A percentile compares a stretch with the other conserved stretches of the same genome.
Evolutionary conservation across 768 basidiomycete species (phyloP).

Genomic region (Xerocomellus amylosporus): DNA sequence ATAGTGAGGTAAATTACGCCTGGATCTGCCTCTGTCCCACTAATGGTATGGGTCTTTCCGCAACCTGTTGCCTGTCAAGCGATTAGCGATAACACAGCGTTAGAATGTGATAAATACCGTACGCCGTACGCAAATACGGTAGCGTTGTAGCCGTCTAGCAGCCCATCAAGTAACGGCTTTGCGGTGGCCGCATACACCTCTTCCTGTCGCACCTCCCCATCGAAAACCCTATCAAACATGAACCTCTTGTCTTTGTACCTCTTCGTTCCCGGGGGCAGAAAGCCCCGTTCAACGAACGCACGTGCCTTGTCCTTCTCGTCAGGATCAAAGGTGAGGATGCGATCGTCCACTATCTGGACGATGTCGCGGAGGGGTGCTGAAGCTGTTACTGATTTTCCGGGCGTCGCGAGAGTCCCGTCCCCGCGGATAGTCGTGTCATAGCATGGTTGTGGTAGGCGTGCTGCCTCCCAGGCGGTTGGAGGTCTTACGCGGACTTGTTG

Average conservation of each 20-base stretch:
- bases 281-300: slow-evolving; percentile 82
- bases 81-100: slow-evolving; percentile 10
- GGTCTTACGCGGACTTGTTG: slow-evolving; percentile 84
- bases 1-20: slow-evolving; percentile 97
- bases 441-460: slow-evolving; percentile 73
- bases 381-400: slow-evolving; percentile 49
- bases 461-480: slow-evolving; percentile 79
- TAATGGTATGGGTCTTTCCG: slow-evolving; percentile 99
- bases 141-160: slow-evolving; percentile 93
- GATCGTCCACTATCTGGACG: slow-evolving; percentile 89
- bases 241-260: slow-evolving; percentile 96
- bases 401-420: slow-evolving; percentile 82
- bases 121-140: slow-evolving; percentile 99
- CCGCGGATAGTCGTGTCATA: slow-evolving; percentile 71
- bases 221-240: slow-evolving; percentile 94
- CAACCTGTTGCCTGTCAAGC: slow-evolving; percentile 92
- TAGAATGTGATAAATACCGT: slow-evolving; percentile 33
- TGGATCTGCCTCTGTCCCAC: slow-evolving; percentile 81
- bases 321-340: slow-evolving; percentile 94
- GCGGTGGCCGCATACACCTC: slow-evolving; percentile 88
- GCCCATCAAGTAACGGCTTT: slow-evolving; percentile 76
- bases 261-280: slow-evolving; percentile 82
- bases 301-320: slow-evolving; percentile 81
- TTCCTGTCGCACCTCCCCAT: slow-evolving; percentile 73
- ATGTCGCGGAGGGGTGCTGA: slow-evolving; percentile 68